Conservation (phyloP, 2,329 filamentous ascomycete genomes). For the Talaromyces sp. region DNA sequence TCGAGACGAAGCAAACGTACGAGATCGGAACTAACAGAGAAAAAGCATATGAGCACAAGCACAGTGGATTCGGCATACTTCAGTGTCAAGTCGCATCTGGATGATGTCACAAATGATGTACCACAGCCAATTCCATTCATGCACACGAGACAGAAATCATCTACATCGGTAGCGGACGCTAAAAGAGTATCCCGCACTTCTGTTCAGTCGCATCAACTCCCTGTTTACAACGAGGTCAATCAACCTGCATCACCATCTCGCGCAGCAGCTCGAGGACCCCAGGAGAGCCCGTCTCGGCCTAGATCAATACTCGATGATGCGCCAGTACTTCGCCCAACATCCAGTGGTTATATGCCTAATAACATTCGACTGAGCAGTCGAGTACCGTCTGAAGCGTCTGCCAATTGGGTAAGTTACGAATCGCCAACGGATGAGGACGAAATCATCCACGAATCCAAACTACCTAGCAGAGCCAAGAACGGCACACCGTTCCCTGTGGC, state of each 20-base stretch:
- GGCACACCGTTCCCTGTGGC: slow-evolving; percentile 24
- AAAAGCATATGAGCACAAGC: slow-evolving; percentile 57
- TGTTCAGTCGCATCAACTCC: slow-evolving; percentile 37
- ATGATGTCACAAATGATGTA: slow-evolving; percentile 40
- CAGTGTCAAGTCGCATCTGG: slow-evolving; percentile 33
- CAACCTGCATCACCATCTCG: slow-evolving; percentile 28
- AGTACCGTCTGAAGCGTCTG: slow-evolving; percentile 27
- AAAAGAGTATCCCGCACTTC: slow-evolving; percentile 47
- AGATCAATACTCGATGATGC: slow-evolving; percentile 28
- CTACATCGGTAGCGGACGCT: slow-evolving; percentile 22
- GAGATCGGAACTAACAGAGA: slow-evolving; percentile 49
- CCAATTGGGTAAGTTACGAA: slow-evolving; percentile 39
- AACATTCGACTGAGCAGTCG: slow-evolving; percentile 33
- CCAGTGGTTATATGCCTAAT: slow-evolving; percentile 21
- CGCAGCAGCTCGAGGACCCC: slow-evolving; percentile 24
- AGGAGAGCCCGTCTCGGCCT: slow-evolving; percentile 27
- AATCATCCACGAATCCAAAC: slow-evolving; percentile 27
- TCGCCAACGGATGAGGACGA: slow-evolving; percentile 24
- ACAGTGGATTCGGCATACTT: slow-evolving; percentile 39
- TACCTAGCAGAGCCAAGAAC: slow-evolving; percentile 28
- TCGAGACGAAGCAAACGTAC: slow-evolving; percentile 56
- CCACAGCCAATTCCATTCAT: slow-evolving; percentile 65
- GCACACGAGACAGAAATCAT: slow-evolving; percentile 65
- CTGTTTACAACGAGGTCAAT: slow-evolving; percentile 25
- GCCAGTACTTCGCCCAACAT: slow-evolving; percentile 27